Conservation (phyloP, 495 filamentous ascomycete genomes). For the Aspergillus funiculosus region DNA sequence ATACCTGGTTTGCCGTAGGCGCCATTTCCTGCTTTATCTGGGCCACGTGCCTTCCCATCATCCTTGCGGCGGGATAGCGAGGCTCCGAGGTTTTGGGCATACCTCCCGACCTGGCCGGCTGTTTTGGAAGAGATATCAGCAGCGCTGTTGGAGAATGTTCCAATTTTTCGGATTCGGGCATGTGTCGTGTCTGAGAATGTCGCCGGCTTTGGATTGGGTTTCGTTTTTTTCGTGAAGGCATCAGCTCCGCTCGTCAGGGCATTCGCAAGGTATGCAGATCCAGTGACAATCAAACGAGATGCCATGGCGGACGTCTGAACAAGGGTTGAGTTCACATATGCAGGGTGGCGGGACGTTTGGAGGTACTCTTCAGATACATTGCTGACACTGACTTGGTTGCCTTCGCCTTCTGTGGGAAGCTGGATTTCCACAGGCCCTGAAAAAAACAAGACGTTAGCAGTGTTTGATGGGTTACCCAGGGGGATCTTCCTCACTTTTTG, state of each 20-base stretch:
- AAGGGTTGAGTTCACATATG: conserved; percentile 77
- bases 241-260: conserved; percentile 70
- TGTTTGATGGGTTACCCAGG: conserved; percentile 8
- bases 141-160: conserved; percentile 68
- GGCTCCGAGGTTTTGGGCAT: conserved; percentile 86
- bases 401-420: conserved; percentile 66
- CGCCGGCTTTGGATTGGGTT: conserved; percentile 70
- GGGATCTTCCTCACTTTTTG: conserved; percentile 61
- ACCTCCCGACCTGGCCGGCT: conserved; percentile 69
- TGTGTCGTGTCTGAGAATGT: conserved; percentile 85
- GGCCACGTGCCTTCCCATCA: conserved; percentile 50
- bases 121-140: conserved; percentile 79
- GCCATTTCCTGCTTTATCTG: conserved; percentile 50
- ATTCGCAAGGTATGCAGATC: conserved; percentile 70
- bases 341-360: conserved; percentile 74
- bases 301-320: conserved; percentile 87
- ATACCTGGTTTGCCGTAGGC: conserved; percentile 76
- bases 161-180: conserved; percentile 76
- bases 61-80: conserved; percentile 58
- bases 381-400: conserved; percentile 62
- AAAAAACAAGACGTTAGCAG: conserved; percentile 13
- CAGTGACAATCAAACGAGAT: conserved; percentile 88
- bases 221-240: conserved; percentile 69
- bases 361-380: conserved; percentile 78
- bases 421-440: conserved; percentile 89